Percentiles rank a stretch among this genome's conserved stretches.
Evolutionary conservation across 164 flowering plant species (phyloP).

Genomic region (Warburgia ugandensis): DNA sequence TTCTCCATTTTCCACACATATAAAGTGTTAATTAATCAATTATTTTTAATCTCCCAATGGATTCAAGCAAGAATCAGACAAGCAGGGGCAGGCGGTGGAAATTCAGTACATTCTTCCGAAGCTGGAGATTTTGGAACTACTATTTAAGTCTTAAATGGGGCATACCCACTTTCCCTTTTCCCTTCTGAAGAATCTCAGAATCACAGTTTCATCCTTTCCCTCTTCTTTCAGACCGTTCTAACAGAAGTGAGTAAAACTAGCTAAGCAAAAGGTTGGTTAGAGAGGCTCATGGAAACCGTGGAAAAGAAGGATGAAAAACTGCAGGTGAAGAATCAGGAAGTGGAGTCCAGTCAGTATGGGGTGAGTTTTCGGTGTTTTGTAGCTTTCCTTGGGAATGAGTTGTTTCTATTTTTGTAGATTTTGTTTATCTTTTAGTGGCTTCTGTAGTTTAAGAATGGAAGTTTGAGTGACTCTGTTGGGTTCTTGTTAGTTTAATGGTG

Average conservation of each 20-base stretch:
- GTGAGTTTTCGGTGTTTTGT: constrained; percentile 14
- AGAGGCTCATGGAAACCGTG: constrained; percentile 14
- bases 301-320: constrained; percentile 21
- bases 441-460: neutral
- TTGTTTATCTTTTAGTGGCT: neutral
- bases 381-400: neutral
- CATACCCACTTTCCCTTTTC: neutral
- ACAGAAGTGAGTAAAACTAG: constrained; percentile 1
- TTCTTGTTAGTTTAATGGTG: neutral
- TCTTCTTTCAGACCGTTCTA: neutral
- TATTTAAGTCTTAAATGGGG: constrained; percentile 8
- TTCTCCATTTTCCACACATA: too few species aligned
- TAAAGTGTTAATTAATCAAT: too few species aligned
- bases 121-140: too few species aligned
- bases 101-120: constrained; percentile 24
- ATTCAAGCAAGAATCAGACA: too few species aligned
- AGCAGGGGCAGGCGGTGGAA: constrained; percentile 9
- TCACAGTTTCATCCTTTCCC: constrained; percentile 2
- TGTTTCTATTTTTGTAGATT: neutral
- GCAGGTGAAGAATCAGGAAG: constrained; percentile 13
- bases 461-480: neutral
- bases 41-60: too few species aligned
- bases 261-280: neutral
- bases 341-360: constrained; percentile 17
- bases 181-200: neutral